phyloP scores from a whole-genome alignment of 2,329 filamentous ascomycete species.

The Neopestalotiopsis sp. region DNA sequence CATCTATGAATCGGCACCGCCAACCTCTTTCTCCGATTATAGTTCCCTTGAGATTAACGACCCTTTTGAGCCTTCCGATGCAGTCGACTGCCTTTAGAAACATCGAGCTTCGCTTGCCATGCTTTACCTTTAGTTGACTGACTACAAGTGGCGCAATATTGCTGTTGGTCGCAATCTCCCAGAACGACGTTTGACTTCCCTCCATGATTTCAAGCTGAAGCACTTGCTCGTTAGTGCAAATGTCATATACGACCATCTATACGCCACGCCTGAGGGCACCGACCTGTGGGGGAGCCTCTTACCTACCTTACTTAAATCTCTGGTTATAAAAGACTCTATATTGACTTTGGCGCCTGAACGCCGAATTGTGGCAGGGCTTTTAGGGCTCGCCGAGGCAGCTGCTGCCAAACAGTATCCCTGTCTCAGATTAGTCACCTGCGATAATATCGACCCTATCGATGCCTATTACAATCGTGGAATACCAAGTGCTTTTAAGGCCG shows the following conservation, averaged over 20 bases:
- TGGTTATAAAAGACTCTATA: too few species aligned
- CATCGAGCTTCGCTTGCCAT: neutral
- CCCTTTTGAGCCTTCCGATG: neutral
- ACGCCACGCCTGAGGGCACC: too few species aligned
- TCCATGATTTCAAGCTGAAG: neutral
- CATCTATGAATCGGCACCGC: neutral
- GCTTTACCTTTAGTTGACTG: neutral
- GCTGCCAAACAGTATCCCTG: neutral
- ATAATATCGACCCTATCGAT: neutral
- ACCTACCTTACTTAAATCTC: too few species aligned
- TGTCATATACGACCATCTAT: neutral
- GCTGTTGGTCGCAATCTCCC: neutral
- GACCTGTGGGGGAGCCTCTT: too few species aligned
- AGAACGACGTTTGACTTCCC: neutral
- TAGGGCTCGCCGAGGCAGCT: neutral
- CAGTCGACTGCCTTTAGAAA: neutral
- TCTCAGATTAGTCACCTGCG: neutral
- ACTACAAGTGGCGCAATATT: neutral
- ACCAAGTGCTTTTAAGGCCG: neutral
- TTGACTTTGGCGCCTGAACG: too few species aligned
- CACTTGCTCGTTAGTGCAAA: neutral
- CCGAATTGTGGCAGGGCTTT: neutral
- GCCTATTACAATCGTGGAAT: neutral
- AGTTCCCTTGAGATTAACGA: neutral
- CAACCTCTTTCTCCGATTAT: neutral